Evolutionary conservation across 148 eudicot species (phyloP), one percentile per base, ranked within the genome.

Genomic region (Camellia japonica): DNA sequence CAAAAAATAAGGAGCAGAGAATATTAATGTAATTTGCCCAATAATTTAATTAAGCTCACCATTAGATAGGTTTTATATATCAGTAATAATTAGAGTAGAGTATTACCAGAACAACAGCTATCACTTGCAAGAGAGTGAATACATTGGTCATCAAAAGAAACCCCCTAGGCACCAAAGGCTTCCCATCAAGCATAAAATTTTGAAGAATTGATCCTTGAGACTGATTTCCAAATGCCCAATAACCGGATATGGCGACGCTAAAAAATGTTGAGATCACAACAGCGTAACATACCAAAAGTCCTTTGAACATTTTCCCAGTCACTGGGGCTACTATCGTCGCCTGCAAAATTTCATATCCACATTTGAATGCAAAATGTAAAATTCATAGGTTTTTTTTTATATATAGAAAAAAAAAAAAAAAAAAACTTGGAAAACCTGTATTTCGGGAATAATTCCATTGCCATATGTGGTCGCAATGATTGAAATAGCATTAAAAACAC

Each of bases 231-330:
- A 93, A 93, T 43, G 95, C 93, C 97, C 97, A 93, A 42, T 90
- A 93, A 1, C 97, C 94, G 7, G 97, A 90, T 30, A 90, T 79
- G 4, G 90, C 89, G 4, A 93, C 97, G 19, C 92, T 90, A 73
- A 87, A 90, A 80, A 88, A 93, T 4, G 93, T 93, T 1, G 84
- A 54, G 16, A 86, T 46, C 13, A 93, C 90, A 3, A 93, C 89
- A 0, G 88, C 23, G 38, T 93, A 93, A 74, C 97, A 93, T 4
- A 91, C 73, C 16, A 86, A 42, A 38, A 93, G 73, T 38, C 95
- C 97, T 78, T 89, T 93, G 72, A 93, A 90, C 97, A 93, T 91
- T 77, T 93, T 93, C n/a, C 97, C 97, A 19, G 86, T 90, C 18
- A 86, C 89, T 18, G 97, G 97, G 60, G 92, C 88, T 47, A 88